These are phyloP conservation scores for Phanerochaete carnosa DNA, from an alignment of 768 basidiomycete species.

Conservation along the genomic window DNA sequence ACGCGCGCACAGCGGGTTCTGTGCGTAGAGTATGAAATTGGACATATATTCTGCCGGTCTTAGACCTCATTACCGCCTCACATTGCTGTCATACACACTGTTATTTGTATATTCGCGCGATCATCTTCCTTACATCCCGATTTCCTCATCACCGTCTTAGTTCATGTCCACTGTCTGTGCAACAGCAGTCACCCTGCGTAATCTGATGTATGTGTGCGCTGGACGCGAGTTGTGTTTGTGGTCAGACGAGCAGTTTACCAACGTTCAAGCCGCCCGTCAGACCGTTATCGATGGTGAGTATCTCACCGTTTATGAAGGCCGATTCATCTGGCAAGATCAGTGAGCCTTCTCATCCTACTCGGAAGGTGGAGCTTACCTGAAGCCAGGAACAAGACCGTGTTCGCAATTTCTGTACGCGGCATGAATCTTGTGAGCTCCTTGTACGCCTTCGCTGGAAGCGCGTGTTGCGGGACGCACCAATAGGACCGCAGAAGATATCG, in stretches of 20 bases:
- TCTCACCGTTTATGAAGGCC: background rate
- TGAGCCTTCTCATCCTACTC: background rate
- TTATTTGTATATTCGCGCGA: background rate
- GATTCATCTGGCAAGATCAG: background rate
- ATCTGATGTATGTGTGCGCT: too few species aligned
- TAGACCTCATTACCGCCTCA: background rate
- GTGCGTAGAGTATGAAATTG: background rate
- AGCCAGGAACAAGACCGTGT: conserved; percentile 80
- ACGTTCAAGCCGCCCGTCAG: background rate
- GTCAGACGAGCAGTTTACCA: background rate
- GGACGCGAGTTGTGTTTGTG: too few species aligned
- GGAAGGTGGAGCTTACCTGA: conserved; percentile 50
- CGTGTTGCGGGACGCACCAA: conserved; percentile 80
- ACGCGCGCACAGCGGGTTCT: background rate
- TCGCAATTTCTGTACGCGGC: conserved; percentile 67
- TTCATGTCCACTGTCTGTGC: background rate
- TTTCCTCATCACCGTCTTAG: background rate
- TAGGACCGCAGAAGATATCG: conserved; percentile 36
- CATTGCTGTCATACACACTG: background rate
- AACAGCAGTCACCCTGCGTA: background rate
- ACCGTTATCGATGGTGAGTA: background rate
- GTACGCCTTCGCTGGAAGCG: conserved; percentile 66
- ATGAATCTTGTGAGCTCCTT: background rate
- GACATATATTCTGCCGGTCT: background rate
- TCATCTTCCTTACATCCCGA: background rate